phyloP scores from a whole-genome alignment of 805 yeast species.

The Spathaspora sp. region DNA sequence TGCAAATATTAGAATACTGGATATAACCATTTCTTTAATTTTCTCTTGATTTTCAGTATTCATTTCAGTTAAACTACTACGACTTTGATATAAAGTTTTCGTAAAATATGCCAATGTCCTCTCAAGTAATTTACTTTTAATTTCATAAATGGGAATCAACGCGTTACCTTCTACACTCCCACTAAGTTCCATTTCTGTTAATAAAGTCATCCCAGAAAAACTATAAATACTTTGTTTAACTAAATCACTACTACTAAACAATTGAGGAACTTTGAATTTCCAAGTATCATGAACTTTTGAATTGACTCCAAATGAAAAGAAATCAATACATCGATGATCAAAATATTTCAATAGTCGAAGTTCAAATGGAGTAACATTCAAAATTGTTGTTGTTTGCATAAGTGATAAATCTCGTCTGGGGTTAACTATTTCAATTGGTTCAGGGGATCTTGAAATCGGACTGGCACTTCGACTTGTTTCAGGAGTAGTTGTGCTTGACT shows the following conservation, averaged over 20 bases:
- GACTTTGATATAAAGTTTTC: background rate
- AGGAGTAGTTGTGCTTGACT: background rate
- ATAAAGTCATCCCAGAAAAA: conserved; percentile 15
- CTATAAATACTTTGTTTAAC: conserved; percentile 21
- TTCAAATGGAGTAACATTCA: conserved; percentile 11
- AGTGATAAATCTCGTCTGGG: conserved; percentile 4
- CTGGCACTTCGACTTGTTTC: too few species aligned
- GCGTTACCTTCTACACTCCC: background rate
- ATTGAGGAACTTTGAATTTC: conserved; percentile 22
- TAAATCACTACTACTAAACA: conserved; percentile 20
- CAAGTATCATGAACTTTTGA: conserved; percentile 19
- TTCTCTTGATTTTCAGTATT: background rate
- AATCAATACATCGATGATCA: conserved; percentile 22
- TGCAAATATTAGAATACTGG: conserved; percentile 23
- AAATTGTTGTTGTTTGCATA: conserved; percentile 16
- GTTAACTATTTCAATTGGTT: background rate
- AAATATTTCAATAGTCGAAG: conserved; percentile 19
- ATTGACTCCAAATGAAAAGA: conserved; percentile 22
- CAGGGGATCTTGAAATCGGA: background rate
- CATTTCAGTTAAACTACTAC: background rate
- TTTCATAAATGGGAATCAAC: background rate
- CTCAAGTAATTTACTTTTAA: background rate
- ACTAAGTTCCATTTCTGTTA: conserved; percentile 2
- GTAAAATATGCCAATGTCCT: conserved; percentile 5
- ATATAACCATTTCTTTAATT: conserved; percentile 14